Evolutionary conservation across 1,284 basidiomycete genomes (phyloP), one percentile per base, ranked within the genome.

Genomic region (Neolentinus lepideus): DNA sequence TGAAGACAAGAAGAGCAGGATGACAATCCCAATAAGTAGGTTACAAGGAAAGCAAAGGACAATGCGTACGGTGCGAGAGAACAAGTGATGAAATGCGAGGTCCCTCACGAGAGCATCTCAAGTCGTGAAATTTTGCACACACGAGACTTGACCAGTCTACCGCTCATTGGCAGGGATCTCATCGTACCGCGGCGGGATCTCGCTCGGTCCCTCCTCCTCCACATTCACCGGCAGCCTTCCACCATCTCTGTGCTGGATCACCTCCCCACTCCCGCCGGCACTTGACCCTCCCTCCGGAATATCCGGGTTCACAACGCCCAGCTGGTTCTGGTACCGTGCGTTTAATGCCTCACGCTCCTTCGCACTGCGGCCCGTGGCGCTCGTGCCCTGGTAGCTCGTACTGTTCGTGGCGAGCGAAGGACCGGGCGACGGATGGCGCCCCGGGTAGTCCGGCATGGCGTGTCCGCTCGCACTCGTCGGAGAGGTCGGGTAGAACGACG

Each of bases 141-240:
- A 16, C 33, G 33, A 35, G n/a, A n/a, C n/a, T n/a, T n/a, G n/a
- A n/a, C n/a, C n/a, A n/a, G 8, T 43, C 38, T 43, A 43, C 38
- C 38, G 38, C 38, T 43, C 38, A 36, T 66, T 63, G 52, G 62
- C 55, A 21, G 62, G 59, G 46, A 72, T 71, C 25, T 64, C 67
- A 53, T 71, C 69, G 53, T 70, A 71, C 50, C 66, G 63, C 36
- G 70, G 70, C 36, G 70, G 70, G 35, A 72, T 61, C 64, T 71
- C 70, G 9, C 54, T 56, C 55, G 62, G 64, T 2, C 21, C 51
- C 54, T 50, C 59, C 56, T 61, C 61, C 46, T 60, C 62, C 54
- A 61, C 61, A 0, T 62, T 60, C 36, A 58, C 58, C 53, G 59
- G 63, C 24, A 67, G 48, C 53, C 68, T 57, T 1, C 68, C 68